Evolutionary conservation across 192 early-diverging fungal genomes (phyloP).

Genomic region (Haplosporangium gracile): DNA sequence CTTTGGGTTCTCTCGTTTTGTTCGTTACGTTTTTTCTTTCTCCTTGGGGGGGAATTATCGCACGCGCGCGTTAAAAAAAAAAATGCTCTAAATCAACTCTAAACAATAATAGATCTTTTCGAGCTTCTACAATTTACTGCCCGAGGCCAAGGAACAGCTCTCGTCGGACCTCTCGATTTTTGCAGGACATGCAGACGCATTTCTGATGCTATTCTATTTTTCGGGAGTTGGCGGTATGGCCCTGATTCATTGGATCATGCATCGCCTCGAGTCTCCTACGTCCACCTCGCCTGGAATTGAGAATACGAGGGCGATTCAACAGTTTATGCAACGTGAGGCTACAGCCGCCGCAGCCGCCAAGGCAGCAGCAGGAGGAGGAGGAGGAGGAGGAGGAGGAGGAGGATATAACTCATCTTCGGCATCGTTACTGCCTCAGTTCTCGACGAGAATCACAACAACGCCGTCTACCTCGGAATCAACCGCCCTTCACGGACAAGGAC

Average conservation of each 20-base stretch:
- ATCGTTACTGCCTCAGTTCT: neutral
- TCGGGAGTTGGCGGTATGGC: constrained; percentile 35
- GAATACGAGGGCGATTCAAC: constrained; percentile 31
- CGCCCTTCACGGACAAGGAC: neutral
- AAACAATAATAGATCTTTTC: constrained; percentile 39
- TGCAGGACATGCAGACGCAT: constrained; percentile 24
- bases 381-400: no score
- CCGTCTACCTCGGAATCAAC: no score
- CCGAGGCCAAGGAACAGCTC: constrained; percentile 48
- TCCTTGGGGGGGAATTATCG: neutral
- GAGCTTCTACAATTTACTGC: constrained; percentile 54
- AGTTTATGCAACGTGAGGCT: constrained; percentile 41
- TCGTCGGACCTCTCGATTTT: constrained; percentile 52
- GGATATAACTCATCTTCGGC: neutral
- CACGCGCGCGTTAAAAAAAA: neutral
- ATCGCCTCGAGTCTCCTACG: constrained; percentile 21
- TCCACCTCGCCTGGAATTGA: constrained; percentile 42
- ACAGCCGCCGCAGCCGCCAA: neutral
- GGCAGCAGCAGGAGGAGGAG: no score
- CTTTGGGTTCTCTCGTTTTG: neutral
- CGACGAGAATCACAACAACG: no score
- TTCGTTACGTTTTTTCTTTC: neutral
- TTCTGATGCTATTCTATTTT: constrained; percentile 48
- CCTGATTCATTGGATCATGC: constrained; percentile 53
- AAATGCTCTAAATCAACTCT: no score